Conservation (phyloP, 345 rosid genomes). For the Syzygium grande region DNA sequence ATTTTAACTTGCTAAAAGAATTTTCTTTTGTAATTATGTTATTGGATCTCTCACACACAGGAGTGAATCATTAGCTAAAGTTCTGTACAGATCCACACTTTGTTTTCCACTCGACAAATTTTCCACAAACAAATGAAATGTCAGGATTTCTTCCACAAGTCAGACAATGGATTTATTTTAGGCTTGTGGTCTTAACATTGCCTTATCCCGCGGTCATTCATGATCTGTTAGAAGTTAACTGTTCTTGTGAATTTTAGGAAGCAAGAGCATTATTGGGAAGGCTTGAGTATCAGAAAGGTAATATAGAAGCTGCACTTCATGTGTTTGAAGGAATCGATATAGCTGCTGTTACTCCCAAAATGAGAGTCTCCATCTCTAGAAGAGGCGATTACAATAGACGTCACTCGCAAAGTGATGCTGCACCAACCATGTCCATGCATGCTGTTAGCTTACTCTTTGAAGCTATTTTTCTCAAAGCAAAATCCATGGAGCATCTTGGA, state of each 20-base stretch:
- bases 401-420: constrained; percentile 31
- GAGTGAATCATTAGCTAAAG: neutral
- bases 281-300: constrained; percentile 67
- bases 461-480: constrained; percentile 59
- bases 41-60: neutral
- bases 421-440: constrained; percentile 57
- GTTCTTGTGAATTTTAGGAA: constrained; percentile 33
- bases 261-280: constrained; percentile 74
- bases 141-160: neutral
- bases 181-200: neutral
- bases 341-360: constrained; percentile 42
- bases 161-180: neutral
- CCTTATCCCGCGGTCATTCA: neutral
- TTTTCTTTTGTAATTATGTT: neutral
- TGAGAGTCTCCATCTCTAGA: constrained; percentile 37
- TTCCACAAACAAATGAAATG: neutral
- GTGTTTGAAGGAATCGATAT: constrained; percentile 71
- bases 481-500: constrained; percentile 57
- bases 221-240: neutral
- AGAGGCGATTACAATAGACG: constrained; percentile 29
- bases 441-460: constrained; percentile 56
- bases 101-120: neutral
- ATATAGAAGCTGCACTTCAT: constrained; percentile 55
- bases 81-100: neutral
- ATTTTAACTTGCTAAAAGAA: neutral